These are phyloP conservation scores for Colletotrichum sp. DNA, from an alignment of 2,329 filamentous ascomycete species.

Conservation along the genomic window DNA sequence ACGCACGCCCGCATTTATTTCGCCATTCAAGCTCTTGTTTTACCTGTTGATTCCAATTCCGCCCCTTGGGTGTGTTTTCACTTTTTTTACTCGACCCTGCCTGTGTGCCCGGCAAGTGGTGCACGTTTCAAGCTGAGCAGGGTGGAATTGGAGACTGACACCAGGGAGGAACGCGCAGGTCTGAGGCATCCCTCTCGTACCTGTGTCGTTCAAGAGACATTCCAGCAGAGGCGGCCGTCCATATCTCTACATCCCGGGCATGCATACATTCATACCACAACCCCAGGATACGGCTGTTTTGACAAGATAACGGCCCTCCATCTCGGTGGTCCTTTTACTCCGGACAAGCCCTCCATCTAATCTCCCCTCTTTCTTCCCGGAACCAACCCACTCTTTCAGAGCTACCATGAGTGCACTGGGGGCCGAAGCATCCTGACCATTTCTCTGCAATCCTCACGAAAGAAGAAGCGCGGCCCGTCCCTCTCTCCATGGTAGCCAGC, in stretches of 20 bases:
- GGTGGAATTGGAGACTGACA: constrained; percentile 1
- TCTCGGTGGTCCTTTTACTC: background rate
- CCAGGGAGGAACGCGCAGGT: constrained; percentile 17
- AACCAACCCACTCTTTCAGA: background rate
- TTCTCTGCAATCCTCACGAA: background rate
- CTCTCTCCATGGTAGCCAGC: background rate
- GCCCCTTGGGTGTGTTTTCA: background rate
- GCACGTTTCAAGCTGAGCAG: background rate
- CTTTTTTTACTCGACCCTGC: background rate
- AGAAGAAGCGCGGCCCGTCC: constrained; percentile 1
- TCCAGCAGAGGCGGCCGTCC: constrained; percentile 3
- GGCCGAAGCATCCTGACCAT: background rate
- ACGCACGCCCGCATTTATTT: background rate
- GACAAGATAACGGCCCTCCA: background rate
- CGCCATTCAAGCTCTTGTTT: background rate
- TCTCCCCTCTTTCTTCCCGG: background rate
- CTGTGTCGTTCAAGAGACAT: constrained; percentile 17
- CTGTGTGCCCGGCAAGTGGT: background rate
- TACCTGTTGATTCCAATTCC: background rate
- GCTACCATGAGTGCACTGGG: background rate
- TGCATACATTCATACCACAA: background rate
- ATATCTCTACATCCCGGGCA: background rate
- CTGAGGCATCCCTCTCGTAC: constrained; percentile 18
- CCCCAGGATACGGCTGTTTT: background rate
- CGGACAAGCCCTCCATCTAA: background rate